A percentile compares a stretch with the other conserved stretches of the same genome.
Conservation (phyloP, 2,329 filamentous ascomycete genomes). For the Albifimbria verrucaria region DNA sequence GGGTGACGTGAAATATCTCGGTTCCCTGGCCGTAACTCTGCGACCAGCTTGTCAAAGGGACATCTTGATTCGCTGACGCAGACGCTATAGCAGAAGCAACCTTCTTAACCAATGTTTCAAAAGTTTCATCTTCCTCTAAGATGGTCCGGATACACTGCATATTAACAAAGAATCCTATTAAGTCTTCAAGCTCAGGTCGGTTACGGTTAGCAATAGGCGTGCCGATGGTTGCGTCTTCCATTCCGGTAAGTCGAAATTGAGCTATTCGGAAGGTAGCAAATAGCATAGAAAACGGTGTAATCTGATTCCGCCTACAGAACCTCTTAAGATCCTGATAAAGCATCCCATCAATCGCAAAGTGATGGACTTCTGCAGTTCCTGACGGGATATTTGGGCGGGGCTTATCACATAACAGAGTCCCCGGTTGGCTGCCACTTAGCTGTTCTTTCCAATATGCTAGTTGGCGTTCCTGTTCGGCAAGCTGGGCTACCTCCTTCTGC, state of each 20-base stretch:
- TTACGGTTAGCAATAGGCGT: slow-evolving; percentile 15
- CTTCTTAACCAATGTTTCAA: slow-evolving; percentile 11
- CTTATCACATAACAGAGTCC: slow-evolving; percentile 13
- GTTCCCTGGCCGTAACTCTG: background rate
- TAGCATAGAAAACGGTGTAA: slow-evolving; percentile 13
- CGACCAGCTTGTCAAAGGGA: slow-evolving; percentile 15
- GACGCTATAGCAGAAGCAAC: slow-evolving; percentile 8
- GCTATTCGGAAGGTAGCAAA: slow-evolving; percentile 19
- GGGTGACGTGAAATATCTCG: slow-evolving; percentile 15
- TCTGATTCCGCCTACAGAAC: slow-evolving; percentile 9
- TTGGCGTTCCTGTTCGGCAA: background rate
- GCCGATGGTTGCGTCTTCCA: slow-evolving; percentile 18
- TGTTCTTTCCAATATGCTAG: slow-evolving; percentile 5
- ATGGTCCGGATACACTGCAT: slow-evolving; percentile 19
- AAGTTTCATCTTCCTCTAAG: slow-evolving; percentile 10
- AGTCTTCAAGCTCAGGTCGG: slow-evolving; percentile 11
- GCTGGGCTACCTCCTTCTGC: background rate
- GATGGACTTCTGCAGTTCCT: slow-evolving; percentile 7
- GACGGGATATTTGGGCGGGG: slow-evolving; percentile 11
- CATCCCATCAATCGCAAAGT: slow-evolving; percentile 4
- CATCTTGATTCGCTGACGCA: slow-evolving; percentile 16
- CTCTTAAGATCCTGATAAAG: slow-evolving; percentile 7
- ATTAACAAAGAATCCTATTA: slow-evolving; percentile 24
- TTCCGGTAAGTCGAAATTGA: slow-evolving; percentile 22
- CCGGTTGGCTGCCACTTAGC: slow-evolving; percentile 11